Base-by-base conservation (phyloP, 257 asterid species). In the Gentiana dahurica region DNA sequence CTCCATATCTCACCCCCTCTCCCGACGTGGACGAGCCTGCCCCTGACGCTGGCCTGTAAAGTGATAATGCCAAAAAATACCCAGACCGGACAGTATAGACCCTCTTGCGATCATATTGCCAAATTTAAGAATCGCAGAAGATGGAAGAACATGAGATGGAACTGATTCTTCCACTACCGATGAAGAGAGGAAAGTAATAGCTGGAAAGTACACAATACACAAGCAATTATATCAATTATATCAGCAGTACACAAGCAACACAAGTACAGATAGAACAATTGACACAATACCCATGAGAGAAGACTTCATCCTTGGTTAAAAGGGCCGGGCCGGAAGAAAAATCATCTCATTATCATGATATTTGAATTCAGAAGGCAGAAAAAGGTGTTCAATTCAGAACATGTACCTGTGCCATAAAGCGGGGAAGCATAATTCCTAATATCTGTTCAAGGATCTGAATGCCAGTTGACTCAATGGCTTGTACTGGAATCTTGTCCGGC, bases 331-430 rank as follows among this genome's bases (percentile, higher is more conserved):
- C 24, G 24, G 24, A 24, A 24, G 24, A 24, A 24, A 24, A 24
- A 24, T 24, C 24, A 24, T 24, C 24, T 24, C 24, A 24, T 24
- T 24, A 24, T 24, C 24, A 24, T 65, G 12, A 49, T 4, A n/a
- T 32, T 35, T n/a, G 35, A 35, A 52, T 12, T 4, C 34, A 59
- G 36, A n/a, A 34, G 39, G 12, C 3, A 12, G 46, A 37, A 12
- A 36, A 24, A 24, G 24, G 24, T 24, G 49, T n/a, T 3, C 32
- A 60, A 33, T 35, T n/a, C 36, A 35, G 34, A n/a, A 4, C 34
- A 59, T n/a, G 8, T n/a, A 83, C 97, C 97, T 92, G 97, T 8
- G 89, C 65, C 98, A 92, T 76, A 71, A 88, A 92, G 55, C 94
- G 84, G 11, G 95, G 97, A 79, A 92, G 97, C 97, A 85, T 88